phyloP scores from a whole-genome alignment of 2,329 filamentous ascomycete genomes.

The Emydomyces testavorans region DNA sequence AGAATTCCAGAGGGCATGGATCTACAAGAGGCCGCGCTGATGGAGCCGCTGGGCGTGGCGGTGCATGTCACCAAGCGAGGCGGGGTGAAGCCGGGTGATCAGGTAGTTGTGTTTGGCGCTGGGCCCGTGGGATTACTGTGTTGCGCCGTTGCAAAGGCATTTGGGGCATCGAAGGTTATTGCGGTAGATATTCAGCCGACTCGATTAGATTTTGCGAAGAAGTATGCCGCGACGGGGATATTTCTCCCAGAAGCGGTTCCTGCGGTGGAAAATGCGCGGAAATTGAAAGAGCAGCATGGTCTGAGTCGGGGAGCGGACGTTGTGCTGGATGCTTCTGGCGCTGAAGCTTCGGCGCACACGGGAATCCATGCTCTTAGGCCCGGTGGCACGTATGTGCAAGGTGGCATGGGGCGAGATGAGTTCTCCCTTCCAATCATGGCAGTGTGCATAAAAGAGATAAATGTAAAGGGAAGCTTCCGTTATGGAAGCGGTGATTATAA shows the following conservation, averaged over 20 bases:
- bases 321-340: slow-evolving; percentile 70
- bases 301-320: slow-evolving; percentile 59
- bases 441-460: slow-evolving; percentile 80
- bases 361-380: slow-evolving; percentile 57
- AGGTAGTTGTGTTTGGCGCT: slow-evolving; percentile 73
- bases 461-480: slow-evolving; percentile 74
- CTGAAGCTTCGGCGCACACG: slow-evolving; percentile 65
- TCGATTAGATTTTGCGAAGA: slow-evolving; percentile 64
- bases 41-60: slow-evolving; percentile 78
- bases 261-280: slow-evolving; percentile 62
- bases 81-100: slow-evolving; percentile 58
- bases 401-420: slow-evolving; percentile 78
- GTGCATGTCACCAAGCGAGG: slow-evolving; percentile 76
- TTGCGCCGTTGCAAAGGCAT: slow-evolving; percentile 71
- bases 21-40: slow-evolving; percentile 75
- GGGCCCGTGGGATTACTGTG: slow-evolving; percentile 81
- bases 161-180: slow-evolving; percentile 76
- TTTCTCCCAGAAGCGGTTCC: slow-evolving; percentile 51
- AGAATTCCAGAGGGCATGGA: slow-evolving; percentile 67
- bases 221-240: slow-evolving; percentile 47
- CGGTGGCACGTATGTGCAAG: slow-evolving; percentile 71
- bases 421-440: slow-evolving; percentile 89
- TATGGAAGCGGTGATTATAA: slow-evolving; percentile 83
- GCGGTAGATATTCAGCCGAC: slow-evolving; percentile 73
- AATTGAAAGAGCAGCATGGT: slow-evolving; percentile 51